Base-by-base conservation (phyloP, 768 basidiomycete species). In the Trametes elegans region DNA sequence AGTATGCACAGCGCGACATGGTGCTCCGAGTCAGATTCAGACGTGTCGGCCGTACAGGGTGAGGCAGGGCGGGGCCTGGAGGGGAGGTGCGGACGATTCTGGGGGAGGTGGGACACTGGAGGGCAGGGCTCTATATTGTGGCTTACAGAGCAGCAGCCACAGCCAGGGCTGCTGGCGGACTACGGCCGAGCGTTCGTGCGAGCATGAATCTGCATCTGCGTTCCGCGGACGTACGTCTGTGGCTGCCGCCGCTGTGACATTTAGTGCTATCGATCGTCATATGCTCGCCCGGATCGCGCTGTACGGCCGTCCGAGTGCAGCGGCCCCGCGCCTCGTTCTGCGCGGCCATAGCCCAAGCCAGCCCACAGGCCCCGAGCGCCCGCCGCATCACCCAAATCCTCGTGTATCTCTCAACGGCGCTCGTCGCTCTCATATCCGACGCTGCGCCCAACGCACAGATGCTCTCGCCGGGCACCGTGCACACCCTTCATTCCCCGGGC, bases 1-100 rank as follows among this genome's bases (percentile, higher is more conserved):
- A 84, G 74, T 83, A 97, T 13, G 86, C 90, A 48, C 71, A 76
- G 49, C 41, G 55, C 24, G 55, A 39, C 63, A 62, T 66, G 41
- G n/a, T 59, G 53, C 36, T n/a, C n/a, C n/a, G n/a, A n/a, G n/a
- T n/a, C n/a, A n/a, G n/a, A n/a, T n/a, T n/a, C n/a, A n/a, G n/a
- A n/a, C n/a, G n/a, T n/a, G n/a, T n/a, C n/a, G n/a, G n/a, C n/a
- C n/a, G n/a, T n/a, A n/a, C n/a, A n/a, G n/a, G n/a, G n/a, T n/a
- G n/a, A n/a, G n/a, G n/a, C n/a, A n/a, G n/a, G n/a, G 16, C 34
- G 19, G 23, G 7, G n/a, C 14, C 23, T 23, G 27, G 38, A 23
- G 42, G 31, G 34, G 18, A 6, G 49, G 40, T 19, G 23, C 7
- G n/a, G 29, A 13, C 34, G 49, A 24, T 7, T 41, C 28, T 51